Percentiles rank a stretch among this genome's conserved stretches.
Conservation (phyloP, 2,329 filamentous ascomycete species). For the Fusarium avenaceum region DNA sequence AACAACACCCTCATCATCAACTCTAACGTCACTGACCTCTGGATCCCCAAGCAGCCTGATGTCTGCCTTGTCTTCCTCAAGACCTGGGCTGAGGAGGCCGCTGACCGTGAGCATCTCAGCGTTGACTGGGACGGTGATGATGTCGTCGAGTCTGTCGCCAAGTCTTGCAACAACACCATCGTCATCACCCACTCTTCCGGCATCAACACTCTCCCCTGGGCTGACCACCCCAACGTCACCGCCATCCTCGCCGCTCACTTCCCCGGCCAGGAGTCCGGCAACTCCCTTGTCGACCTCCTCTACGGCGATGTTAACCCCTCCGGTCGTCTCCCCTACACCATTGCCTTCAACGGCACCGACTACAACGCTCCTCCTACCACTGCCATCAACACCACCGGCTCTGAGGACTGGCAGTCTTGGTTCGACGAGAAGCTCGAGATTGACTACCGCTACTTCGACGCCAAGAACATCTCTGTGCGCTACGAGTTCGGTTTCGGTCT, state of each 20-base stretch:
- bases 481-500: constrained; percentile 79
- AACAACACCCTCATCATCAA: constrained; percentile 60
- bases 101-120: constrained; percentile 66
- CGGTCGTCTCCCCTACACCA: constrained; percentile 79
- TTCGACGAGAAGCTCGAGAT: constrained; percentile 76
- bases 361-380: constrained; percentile 60
- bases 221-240: constrained; percentile 75
- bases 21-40: constrained; percentile 60
- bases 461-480: constrained; percentile 68
- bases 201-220: constrained; percentile 75
- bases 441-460: constrained; percentile 76
- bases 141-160: constrained; percentile 72
- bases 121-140: constrained; percentile 72
- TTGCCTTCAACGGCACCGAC: constrained; percentile 68
- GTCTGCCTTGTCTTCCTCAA: constrained; percentile 76
- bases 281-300: constrained; percentile 75
- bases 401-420: constrained; percentile 59
- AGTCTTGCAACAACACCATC: constrained; percentile 72
- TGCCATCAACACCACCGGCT: constrained; percentile 54
- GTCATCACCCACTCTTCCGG: constrained; percentile 79
- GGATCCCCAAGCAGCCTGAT: constrained; percentile 66
- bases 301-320: constrained; percentile 77
- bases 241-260: constrained; percentile 77
- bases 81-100: constrained; percentile 75
- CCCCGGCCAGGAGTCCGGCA: constrained; percentile 78